Evolutionary conservation across 768 basidiomycete genomes (phyloP), one percentile per base, ranked within the genome.

Genomic region (Mrakia hoshinonis): DNA sequence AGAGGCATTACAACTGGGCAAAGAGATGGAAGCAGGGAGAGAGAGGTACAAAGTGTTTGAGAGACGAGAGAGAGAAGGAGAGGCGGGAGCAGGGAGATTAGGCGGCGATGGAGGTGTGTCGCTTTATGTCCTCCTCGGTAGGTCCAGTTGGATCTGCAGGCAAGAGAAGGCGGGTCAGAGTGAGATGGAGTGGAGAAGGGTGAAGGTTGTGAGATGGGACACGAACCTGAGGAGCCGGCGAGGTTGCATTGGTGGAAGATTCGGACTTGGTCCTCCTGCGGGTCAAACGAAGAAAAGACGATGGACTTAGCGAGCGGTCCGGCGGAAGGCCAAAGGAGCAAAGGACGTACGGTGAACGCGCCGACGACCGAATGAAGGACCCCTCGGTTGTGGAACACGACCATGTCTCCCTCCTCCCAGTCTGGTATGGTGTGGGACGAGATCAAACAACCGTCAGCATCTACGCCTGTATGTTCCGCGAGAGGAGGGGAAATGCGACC

Each of bases 341-440:
- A 52, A 52, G 31, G 24, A 66, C 65, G 47, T 13, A 66, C 65
- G 11, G 55, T 83, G 79, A 93, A 91, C 20, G 88, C 85, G 31
- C 88, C 88, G 20, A 88, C 87, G 65, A 92, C 90, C 5, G 87
- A 84, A 76, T 92, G 91, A 51, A 91, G 79, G 12, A 90, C 82
- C 12, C 90, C 90, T 10, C 90, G 85, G 80, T 93, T 92, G 78
- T 92, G 89, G 84, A 94, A 92, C 38, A 94, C 78, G 4, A 91
- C 86, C 24, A 93, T 83, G 75, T 92, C 90, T 46, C 85, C 85
- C 77, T 85, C 85, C 46, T 81, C 79, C 83, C 82, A 82, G 66
- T 48, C 70, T 54, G 34, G 18, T 12, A 26, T 1, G 24, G 47
- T 2, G 26, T 26, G 3, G 39, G 2, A 3, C 10, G 6, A 10